phyloP scores from a whole-genome alignment of 139 green algal genomes.

The Micractinium sp. region DNA sequence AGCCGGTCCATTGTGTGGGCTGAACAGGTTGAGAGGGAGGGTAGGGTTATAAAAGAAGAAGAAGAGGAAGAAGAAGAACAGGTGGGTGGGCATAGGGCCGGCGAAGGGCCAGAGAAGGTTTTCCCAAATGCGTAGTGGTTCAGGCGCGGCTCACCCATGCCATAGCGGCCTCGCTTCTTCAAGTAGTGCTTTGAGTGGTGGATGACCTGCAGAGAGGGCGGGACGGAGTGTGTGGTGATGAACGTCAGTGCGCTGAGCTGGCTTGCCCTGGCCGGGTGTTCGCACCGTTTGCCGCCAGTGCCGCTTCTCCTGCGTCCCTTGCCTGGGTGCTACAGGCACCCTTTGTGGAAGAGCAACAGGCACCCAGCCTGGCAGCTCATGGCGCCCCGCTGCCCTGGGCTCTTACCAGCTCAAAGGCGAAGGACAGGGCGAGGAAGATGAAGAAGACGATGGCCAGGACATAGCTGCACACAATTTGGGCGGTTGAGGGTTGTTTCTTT shows the following conservation, averaged over 20 bases:
- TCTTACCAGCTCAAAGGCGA: constrained; percentile 11
- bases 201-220: not conserved
- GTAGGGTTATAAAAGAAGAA: too few species aligned
- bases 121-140: too few species aligned
- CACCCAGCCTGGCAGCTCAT: not conserved
- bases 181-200: not conserved
- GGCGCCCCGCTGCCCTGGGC: too few species aligned
- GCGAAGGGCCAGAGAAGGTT: too few species aligned
- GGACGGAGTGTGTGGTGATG: not conserved
- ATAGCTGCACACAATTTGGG: not conserved
- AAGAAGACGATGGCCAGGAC: constrained; percentile 30
- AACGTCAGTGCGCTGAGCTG: not conserved
- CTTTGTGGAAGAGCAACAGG: not conserved
- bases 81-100: too few species aligned
- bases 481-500: too few species aligned
- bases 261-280: not conserved
- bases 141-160: not conserved
- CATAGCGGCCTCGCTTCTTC: not conserved
- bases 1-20: too few species aligned
- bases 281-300: too few species aligned
- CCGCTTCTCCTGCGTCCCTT: too few species aligned
- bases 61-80: too few species aligned
- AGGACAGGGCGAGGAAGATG: constrained; percentile 34
- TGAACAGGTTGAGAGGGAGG: too few species aligned
- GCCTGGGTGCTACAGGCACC: too few species aligned